Evolutionary conservation across 352 stramenopile species (phyloP), one percentile per base, ranked within the genome.

Genomic region (Globisporangium splendens): DNA sequence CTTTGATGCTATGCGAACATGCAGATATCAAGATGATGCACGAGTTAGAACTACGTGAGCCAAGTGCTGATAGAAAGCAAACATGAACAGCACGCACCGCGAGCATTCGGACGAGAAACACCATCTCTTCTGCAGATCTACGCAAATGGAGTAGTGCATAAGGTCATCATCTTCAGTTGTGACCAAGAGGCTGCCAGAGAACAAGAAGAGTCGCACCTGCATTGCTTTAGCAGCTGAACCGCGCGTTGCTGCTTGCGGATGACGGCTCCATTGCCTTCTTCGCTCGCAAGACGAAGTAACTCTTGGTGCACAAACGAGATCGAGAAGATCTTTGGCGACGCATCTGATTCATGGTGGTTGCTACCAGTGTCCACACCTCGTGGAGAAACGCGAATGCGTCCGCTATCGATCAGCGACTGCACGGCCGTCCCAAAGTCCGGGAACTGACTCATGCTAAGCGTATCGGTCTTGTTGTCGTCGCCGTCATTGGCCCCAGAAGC

Each of bases 61-160:
- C 10, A 11, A 8, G 28, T 10, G 28, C 28, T 35, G 7, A 10
- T 8, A 20, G 39, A 13, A 6, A 22, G 22, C 12, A 42, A 33
- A 17, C 1, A 6, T 22, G 7, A 35, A 35, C 28, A 35, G 28
- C 28, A 74, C 81, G 41, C 44, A 94, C 84, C 62, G 81, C 80
- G n/a, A 94, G 67, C 50, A 91, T 85, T 21, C 85, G 80, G 42
- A 81, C 70, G 41, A 94, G 61, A 35, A 79, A 86, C 43, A 86
- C 54, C 13, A 86, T 61, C 61, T 92, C 85, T 14, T 89, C 73
- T 3, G 66, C 38, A 13, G 62, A 77, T n/a, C 74, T 87, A 54
- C 51, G 62, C 17, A 49, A 58, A 21, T 14, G n/a, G n/a, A n/a
- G n/a, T n/a, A n/a, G n/a, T n/a, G n/a, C n/a, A n/a, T n/a, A n/a